Base-by-base conservation (phyloP, 129 eudicot species). In the Artemisia annua region DNA sequence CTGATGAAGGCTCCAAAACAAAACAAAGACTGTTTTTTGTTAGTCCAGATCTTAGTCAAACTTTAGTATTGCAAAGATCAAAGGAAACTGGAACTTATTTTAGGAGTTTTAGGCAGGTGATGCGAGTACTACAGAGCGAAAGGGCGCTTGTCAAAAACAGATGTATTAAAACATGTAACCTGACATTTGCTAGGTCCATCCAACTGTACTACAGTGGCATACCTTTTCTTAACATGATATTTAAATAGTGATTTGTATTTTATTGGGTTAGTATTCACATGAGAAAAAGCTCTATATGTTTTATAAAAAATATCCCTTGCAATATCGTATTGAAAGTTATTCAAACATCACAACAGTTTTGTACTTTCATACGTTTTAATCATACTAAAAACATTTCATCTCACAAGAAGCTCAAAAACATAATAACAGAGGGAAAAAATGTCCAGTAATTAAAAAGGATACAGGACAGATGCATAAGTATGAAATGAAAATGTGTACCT, bases 401-500 rank as follows among this genome's bases (percentile, higher is more conserved):
- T 30, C 35, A n/a, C n/a, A 66, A 18, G 9, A 46, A 4, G 35
- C 55, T 53, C 70, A 66, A 66, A 17, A 46, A 19, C 69, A 64
- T 8, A 39, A n/a, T 43, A 39, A 64, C 26, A 64, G n/a, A n/a
- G 35, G 6, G 35, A 30, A 5, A 30, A 30, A 6, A 30, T 30
- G 43, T 35, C 1, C 6, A 35, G 15, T 67, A 48, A n/a, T n/a
- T n/a, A n/a, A n/a, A n/a, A n/a, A n/a, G n/a, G 9, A n/a, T 35
- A 11, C 35, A 22, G 52, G 19, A 43, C 39, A 35, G 15, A 66
- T 13, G 43, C 54, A 44, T 51, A 44, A 22, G 55, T 7, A 63
- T 26, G n/a, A 64, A 69, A 19, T 6, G 35, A 6, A 26, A 51
- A 53, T 16, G 3, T 32, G 20, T 86, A 94, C 99, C 97, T 86